These are phyloP conservation scores for Chlorella sp. DNA, from an alignment of 139 green algal genomes.

Conservation along the genomic window DNA sequence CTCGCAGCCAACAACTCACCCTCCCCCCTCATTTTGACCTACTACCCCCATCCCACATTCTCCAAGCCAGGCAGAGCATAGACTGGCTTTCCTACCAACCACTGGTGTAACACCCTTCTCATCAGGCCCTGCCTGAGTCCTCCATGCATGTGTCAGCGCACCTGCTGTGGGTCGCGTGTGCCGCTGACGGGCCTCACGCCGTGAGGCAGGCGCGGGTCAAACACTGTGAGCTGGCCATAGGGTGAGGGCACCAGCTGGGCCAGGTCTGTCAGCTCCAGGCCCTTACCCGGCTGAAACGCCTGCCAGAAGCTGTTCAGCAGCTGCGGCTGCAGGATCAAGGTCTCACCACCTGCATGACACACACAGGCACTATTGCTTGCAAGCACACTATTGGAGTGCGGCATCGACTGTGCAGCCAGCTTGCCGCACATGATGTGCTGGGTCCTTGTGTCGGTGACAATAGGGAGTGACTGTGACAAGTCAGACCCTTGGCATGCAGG, in stretches of 20 bases:
- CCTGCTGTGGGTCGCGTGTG: constrained; percentile 51
- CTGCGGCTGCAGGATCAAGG: constrained; percentile 54
- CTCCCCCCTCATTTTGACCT: no score
- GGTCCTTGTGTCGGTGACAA: neutral
- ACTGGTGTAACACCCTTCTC: no score
- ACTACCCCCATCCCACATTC: no score
- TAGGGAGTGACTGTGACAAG: no score
- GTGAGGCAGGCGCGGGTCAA: constrained; percentile 66
- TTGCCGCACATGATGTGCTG: neutral
- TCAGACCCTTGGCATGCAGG: no score
- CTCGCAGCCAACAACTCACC: no score
- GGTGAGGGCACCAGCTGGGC: constrained; percentile 46
- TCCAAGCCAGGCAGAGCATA: no score
- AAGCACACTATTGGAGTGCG: neutral
- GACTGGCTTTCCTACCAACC: no score
- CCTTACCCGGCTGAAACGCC: constrained; percentile 31
- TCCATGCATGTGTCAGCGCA: constrained; percentile 70
- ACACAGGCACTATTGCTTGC: neutral
- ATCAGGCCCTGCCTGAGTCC: no score
- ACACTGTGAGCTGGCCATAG: constrained; percentile 59
- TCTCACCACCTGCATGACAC: constrained; percentile 54
- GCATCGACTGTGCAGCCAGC: no score
- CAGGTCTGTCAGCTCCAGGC: constrained; percentile 58
- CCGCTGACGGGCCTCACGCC: constrained; percentile 53
- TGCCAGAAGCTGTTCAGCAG: constrained; percentile 76